A percentile compares a stretch with the other conserved stretches of the same genome.
These are phyloP conservation scores for Mycena citricolor DNA, from an alignment of 1,284 basidiomycete genomes.

Conservation along the genomic window DNA sequence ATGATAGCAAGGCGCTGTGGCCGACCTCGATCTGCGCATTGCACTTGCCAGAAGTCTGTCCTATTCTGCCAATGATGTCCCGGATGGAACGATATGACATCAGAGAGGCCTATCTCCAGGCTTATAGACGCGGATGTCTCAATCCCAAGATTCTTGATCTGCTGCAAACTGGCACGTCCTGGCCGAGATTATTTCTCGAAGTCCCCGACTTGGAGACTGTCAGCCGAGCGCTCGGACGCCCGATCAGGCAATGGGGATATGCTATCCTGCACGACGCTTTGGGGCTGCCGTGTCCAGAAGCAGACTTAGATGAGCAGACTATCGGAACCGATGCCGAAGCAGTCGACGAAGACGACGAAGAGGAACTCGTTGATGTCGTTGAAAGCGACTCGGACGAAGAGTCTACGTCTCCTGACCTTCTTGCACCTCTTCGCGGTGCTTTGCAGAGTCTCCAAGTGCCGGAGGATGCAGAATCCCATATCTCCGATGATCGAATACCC, in stretches of 20 bases:
- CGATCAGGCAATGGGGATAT: constrained; percentile 67
- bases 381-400: constrained; percentile 45
- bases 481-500: constrained; percentile 33
- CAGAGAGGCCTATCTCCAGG: constrained; percentile 52
- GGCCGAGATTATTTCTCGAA: constrained; percentile 74
- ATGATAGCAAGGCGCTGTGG: constrained; percentile 44
- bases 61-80: constrained; percentile 53
- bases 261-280: constrained; percentile 66
- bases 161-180: constrained; percentile 61
- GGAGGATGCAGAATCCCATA: constrained; percentile 27
- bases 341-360: constrained; percentile 35
- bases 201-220: constrained; percentile 71
- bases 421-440: constrained; percentile 70
- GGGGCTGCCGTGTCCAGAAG: constrained; percentile 47
- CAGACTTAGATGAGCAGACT: constrained; percentile 24
- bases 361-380: constrained; percentile 53
- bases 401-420: constrained; percentile 44
- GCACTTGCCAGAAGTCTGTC: constrained; percentile 55
- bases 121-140: constrained; percentile 62
- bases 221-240: constrained; percentile 56
- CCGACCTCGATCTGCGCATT: constrained; percentile 56
- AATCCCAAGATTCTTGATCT: constrained; percentile 58
- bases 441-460: constrained; percentile 53
- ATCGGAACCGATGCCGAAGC: too few relatives aligned
- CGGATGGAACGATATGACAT: constrained; percentile 39